Evolutionary conservation across 163 green algal genomes (phyloP), one percentile per base, ranked within the genome.

Genomic region (Trebouxia gelatinosa): DNA sequence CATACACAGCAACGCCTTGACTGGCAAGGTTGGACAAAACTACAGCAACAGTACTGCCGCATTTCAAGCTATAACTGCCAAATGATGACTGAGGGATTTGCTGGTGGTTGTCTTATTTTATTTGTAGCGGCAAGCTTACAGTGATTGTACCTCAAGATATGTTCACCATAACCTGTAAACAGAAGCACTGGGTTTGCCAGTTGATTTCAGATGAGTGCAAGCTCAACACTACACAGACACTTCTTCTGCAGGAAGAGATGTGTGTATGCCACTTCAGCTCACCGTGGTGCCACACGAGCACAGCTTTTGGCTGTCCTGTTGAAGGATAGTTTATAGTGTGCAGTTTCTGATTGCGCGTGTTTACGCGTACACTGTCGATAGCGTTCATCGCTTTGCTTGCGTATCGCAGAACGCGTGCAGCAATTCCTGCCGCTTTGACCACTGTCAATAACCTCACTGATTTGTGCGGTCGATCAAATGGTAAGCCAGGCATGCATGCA

Each of bases 1-100:
- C 68, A 35, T 87, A 88, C 29, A 94, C 85, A 5, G 85, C 90
- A 23, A 94, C 87, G 43, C 89, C 89, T 26, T 26, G 37, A 13
- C 83, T 62, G 6, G 87, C 88, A 34, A 92, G 67, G 13, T 71
- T 40, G n/a, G 66, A 39, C 29, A 93, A 90, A 6, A 93, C 87
- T 91, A 81, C 57, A 77, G 19, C 6, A 29, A 37, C 19, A 19
- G 46, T 58, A 77, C 3, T 59, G 48, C 1, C 26, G 48, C 48
- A 59, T 7, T 59, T 19, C 48, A 59, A 23, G n/a, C n/a, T n/a
- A n/a, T n/a, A n/a, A n/a, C n/a, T n/a, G n/a, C n/a, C n/a, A n/a
- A n/a, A n/a, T n/a, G n/a, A n/a, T n/a, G n/a, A n/a, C n/a, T n/a
- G n/a, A n/a, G n/a, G n/a, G n/a, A n/a, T n/a, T n/a, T n/a, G n/a